phyloP scores from a whole-genome alignment of 2,329 filamentous ascomycete species.

The Aspergillus aculeatus region DNA sequence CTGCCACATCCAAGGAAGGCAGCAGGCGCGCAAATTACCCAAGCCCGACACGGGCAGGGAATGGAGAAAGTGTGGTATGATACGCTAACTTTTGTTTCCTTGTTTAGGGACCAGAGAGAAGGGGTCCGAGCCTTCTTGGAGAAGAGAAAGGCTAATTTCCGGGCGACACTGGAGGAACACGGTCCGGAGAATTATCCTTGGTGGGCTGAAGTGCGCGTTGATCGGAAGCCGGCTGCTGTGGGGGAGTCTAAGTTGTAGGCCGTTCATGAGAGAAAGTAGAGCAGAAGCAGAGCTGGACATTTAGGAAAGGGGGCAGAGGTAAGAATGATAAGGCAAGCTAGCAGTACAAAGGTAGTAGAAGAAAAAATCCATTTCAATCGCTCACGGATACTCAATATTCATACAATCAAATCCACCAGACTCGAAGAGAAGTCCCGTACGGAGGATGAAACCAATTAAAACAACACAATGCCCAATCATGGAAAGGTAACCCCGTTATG shows the following conservation, averaged over 20 bases:
- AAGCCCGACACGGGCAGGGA: too few relatives aligned
- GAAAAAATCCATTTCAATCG: constrained; percentile 12
- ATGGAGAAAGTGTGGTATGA: background rate
- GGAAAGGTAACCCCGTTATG: background rate
- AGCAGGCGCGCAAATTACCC: too few relatives aligned
- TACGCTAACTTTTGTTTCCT: constrained; percentile 11
- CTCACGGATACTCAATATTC: constrained; percentile 12
- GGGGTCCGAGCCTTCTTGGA: constrained; percentile 68
- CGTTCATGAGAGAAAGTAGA: background rate
- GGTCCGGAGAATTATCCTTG: constrained; percentile 63
- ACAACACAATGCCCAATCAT: background rate
- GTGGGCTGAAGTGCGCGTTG: constrained; percentile 60
- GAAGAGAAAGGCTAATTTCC: constrained; percentile 64
- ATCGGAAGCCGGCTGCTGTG: constrained; percentile 20
- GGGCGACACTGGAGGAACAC: constrained; percentile 60
- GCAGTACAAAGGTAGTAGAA: background rate
- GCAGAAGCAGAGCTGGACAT: background rate
- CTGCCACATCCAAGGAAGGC: too few relatives aligned
- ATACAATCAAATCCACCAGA: constrained; percentile 7
- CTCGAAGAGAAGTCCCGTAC: constrained; percentile 5
- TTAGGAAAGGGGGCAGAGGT: too few relatives aligned
- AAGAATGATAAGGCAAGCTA: background rate
- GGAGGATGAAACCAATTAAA: background rate
- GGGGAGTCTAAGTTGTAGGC: constrained; percentile 28
- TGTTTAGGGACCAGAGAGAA: constrained; percentile 61